Conservation (phyloP, 306 rosid species). For the Cucurbita maxima region DNA sequence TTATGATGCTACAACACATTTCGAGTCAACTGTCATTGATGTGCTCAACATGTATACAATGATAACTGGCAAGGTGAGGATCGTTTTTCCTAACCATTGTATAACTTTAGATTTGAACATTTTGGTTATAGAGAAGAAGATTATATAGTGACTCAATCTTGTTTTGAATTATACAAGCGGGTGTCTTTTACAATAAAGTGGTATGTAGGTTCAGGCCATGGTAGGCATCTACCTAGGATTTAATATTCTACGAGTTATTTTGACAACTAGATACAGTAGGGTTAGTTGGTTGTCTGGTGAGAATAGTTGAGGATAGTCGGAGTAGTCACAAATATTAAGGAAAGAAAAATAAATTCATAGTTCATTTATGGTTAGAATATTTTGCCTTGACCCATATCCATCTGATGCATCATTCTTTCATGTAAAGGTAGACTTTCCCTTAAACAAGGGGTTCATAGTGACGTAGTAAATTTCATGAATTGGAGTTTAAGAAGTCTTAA, state of each 20-base stretch:
- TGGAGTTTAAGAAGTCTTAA: not conserved
- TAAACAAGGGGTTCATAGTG: not conserved
- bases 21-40: constrained; percentile 76
- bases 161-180: too few relatives aligned
- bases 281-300: not conserved
- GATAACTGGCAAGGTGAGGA: constrained; percentile 80
- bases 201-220: not conserved
- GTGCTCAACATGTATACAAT: constrained; percentile 89
- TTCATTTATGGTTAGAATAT: too few relatives aligned
- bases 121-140: not conserved
- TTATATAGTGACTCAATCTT: not conserved
- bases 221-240: not conserved
- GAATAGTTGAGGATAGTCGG: not conserved
- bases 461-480: not conserved
- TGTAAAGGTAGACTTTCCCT: too few relatives aligned
- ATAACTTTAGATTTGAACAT: not conserved
- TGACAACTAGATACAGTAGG: not conserved
- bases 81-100: not conserved
- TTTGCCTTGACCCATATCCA: not conserved
- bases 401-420: not conserved
- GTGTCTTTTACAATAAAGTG: too few relatives aligned
- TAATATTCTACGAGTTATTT: not conserved
- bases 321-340: too few relatives aligned
- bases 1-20: constrained; percentile 93
- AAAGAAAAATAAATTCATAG: too few relatives aligned